Evolutionary conservation across 2,329 filamentous ascomycete species (phyloP), one percentile per base, ranked within the genome.

Genomic region (Alternaria postmessia): DNA sequence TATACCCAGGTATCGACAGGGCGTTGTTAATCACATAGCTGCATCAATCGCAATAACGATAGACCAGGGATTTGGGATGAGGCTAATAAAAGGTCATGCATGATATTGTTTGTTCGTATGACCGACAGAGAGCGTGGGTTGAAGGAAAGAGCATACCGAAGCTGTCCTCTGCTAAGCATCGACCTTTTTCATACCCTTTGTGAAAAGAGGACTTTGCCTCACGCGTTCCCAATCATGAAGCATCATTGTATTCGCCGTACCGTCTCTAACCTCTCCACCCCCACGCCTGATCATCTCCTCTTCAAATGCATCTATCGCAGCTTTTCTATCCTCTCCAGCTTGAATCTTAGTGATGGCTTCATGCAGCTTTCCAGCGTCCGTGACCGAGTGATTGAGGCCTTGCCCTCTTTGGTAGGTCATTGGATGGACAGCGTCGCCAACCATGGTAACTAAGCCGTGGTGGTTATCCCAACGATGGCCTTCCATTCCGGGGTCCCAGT

Each of bases 311-410:
- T 63, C 66, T 20, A 84, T 76, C 1, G 72, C 60, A 11, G 73
- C 67, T 22, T 59, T 66, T 56, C 74, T 67, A 26, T 70, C 54
- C 12, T 55, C 63, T 2, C 73, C 67, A 5, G 69, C 56, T n/a
- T 62, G 38, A 7, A 76, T 64, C 38, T 65, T 62, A 11, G 73
- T 44, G 18, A 80, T 62, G 2, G 72, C 67, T 63, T 76, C 70
- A 39, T 78, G 71, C 8, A 84, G 61, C 57, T 80, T 78, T 1
- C 72, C 76, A 5, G 78, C 80, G 59, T 84, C 83, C 1, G 77
- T 77, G 9, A 84, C 72, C 3, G 78, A 78, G 59, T 84, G 82
- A 61, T 84, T 84, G n/a, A 84, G 74, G 0, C 81, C 82, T 66
- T 85, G 82, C 0, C 82, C 82, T 22, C 82, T 78, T 65, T 84